Conservation (phyloP, 352 stramenopile genomes). For the Phytophthora megakarya region DNA sequence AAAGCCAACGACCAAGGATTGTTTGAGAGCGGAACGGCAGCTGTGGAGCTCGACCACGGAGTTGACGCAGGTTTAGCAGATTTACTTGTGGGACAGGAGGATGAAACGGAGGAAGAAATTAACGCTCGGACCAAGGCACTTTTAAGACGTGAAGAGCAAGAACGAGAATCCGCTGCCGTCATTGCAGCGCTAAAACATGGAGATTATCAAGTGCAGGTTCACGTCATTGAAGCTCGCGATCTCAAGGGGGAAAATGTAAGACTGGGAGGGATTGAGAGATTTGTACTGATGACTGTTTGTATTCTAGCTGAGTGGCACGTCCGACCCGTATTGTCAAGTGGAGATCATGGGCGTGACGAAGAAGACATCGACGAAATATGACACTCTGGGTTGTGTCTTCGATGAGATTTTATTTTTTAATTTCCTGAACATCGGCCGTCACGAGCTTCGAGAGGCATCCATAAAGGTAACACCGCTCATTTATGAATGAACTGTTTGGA, state of each 20-base stretch:
- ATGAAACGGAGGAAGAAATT: conserved; percentile 76
- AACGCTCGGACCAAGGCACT: conserved; percentile 32
- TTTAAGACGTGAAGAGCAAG: conserved; percentile 53
- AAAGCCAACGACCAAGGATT: conserved; percentile 59
- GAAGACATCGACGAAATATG: conserved; percentile 80
- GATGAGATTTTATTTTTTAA: conserved; percentile 93
- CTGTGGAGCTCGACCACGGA: conserved; percentile 20
- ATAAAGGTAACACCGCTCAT: conserved; percentile 58
- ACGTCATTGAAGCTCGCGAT: conserved; percentile 87
- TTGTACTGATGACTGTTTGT: neutral
- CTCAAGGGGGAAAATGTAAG: conserved; percentile 89
- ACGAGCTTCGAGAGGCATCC: conserved; percentile 66
- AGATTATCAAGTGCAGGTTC: conserved; percentile 86
- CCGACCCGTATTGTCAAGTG: conserved; percentile 88
- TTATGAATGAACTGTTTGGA: no score
- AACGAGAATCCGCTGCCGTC: conserved; percentile 50
- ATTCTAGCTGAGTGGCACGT: conserved; percentile 78
- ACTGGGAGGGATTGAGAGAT: neutral
- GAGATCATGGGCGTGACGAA: conserved; percentile 73
- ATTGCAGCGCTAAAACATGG: conserved; percentile 66
- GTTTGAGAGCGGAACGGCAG: conserved; percentile 20
- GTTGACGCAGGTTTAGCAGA: conserved; percentile 20
- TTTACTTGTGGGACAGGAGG: conserved; percentile 66
- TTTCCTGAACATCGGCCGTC: conserved; percentile 79
- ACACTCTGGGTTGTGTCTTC: conserved; percentile 88